Evolutionary conservation across 1,139 yeast species (phyloP), one percentile per base, ranked within the genome.

Genomic region (Debaryomycetaceae sp.): DNA sequence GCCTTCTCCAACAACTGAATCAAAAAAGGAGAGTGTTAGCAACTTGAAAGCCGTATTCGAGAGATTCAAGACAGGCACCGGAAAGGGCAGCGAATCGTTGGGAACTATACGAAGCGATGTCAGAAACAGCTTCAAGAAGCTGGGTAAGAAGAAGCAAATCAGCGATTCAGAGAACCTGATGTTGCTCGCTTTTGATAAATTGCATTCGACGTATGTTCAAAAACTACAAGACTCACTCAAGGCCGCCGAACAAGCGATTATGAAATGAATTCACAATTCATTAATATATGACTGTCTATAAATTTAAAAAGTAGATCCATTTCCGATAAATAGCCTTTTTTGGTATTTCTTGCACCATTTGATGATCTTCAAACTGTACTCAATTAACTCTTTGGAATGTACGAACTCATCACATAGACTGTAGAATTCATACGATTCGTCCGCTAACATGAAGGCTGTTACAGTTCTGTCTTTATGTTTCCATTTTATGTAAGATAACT

Each of bases 1-100:
- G 47, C 96, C 96, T 31, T 84, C 89, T 22, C 75, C 83, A 27
- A 84, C 91, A 6, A 76, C 84, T 3, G 96, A 87, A 48, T 70
- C 84, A 24, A 83, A 86, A 57, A 68, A 75, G 45, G 81, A 76
- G 43, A 71, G 75, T 49, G 76, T 75, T 11, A 85, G 83, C 58
- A 73, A 75, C 11, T 69, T 87, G 56, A 87, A 89, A 59, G 76
- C 73, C 17, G 72, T 76, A 5, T 81, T 72, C 54, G 96, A 89
- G 54, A 78, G 75, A 47, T 82, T 74, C 65, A 83, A 81, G 50
- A 79, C 78, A 51, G 80, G 86, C 9, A 49, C 63, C 1, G 64
- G 72, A 1, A 66, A 72, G 2, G 63, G 72, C 14, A 65, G 66
- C 42, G 75, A 74, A 45, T 62, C 73, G 34, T 68, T 90, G 50